phyloP scores from a whole-genome alignment of 257 asterid genomes.

The Echium plantagineum region DNA sequence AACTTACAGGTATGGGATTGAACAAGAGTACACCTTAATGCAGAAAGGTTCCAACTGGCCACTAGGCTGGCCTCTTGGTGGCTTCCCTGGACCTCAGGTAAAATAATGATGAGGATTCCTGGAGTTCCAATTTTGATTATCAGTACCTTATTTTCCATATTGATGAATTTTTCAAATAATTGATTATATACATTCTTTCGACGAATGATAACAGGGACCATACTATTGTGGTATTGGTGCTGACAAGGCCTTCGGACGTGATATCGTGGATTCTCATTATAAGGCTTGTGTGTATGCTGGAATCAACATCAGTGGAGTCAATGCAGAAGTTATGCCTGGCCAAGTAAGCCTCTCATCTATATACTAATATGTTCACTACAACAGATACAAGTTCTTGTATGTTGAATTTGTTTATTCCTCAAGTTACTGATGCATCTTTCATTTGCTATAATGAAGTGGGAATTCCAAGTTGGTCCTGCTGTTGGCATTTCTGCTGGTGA shows the following conservation, averaged over 20 bases:
- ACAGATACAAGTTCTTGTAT: too few species aligned
- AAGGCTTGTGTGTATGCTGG: conserved; percentile 79
- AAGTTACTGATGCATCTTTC: background rate
- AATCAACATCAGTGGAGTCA: conserved; percentile 62
- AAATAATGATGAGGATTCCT: background rate
- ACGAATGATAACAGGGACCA: conserved; percentile 43
- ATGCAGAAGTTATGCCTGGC: conserved; percentile 82
- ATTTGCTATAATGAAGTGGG: conserved; percentile 38
- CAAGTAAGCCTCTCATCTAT: conserved; percentile 28
- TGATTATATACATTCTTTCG: background rate
- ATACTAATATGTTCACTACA: too few species aligned
- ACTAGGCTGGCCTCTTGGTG: conserved; percentile 70
- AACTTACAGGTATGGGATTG: conserved; percentile 59
- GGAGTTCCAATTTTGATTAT: background rate
- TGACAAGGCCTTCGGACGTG: conserved; percentile 76
- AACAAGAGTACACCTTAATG: conserved; percentile 65
- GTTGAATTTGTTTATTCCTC: too few species aligned
- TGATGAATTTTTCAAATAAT: background rate
- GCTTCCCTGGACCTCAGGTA: conserved; percentile 88
- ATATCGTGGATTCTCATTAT: conserved; percentile 62
- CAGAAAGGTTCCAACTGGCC: conserved; percentile 63
- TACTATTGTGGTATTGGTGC: conserved; percentile 72
- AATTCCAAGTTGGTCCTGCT: conserved; percentile 75
- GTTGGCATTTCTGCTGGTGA: conserved; percentile 77
- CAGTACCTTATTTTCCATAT: background rate